Evolutionary conservation across 179 eudicot genomes (phyloP).

Genomic region (Silene noctiflora): DNA sequence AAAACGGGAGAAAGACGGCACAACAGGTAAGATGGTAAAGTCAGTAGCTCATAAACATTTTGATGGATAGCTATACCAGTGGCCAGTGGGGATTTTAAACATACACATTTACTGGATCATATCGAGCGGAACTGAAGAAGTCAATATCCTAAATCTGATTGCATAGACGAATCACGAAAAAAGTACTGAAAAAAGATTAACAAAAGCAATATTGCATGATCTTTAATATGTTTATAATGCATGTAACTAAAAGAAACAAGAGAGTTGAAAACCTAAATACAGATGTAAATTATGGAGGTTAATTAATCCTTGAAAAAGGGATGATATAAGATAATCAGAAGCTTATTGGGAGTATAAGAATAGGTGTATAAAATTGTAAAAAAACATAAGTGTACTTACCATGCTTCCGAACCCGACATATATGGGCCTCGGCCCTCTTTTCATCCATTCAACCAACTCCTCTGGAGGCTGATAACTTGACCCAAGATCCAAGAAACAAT

Average conservation of each 20-base stretch:
- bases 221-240: neutral
- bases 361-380: neutral
- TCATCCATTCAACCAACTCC: constrained; percentile 68
- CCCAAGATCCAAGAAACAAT: constrained; percentile 80
- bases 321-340: neutral
- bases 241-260: neutral
- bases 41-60: neutral
- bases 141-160: neutral
- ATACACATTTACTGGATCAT: too few species aligned
- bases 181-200: neutral
- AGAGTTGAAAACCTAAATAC: neutral
- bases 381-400: constrained; percentile 42
- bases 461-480: constrained; percentile 66
- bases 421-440: constrained; percentile 69
- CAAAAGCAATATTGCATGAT: neutral
- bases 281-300: neutral
- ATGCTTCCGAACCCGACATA: constrained; percentile 98
- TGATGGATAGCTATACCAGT: neutral
- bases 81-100: too few species aligned
- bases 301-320: neutral
- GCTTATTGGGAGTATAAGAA: neutral
- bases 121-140: too few species aligned
- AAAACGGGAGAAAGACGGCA: neutral
- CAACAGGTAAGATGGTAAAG: neutral
- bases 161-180: neutral